Conservation (phyloP, 768 basidiomycete species). For the Boletus sensibilis region DNA sequence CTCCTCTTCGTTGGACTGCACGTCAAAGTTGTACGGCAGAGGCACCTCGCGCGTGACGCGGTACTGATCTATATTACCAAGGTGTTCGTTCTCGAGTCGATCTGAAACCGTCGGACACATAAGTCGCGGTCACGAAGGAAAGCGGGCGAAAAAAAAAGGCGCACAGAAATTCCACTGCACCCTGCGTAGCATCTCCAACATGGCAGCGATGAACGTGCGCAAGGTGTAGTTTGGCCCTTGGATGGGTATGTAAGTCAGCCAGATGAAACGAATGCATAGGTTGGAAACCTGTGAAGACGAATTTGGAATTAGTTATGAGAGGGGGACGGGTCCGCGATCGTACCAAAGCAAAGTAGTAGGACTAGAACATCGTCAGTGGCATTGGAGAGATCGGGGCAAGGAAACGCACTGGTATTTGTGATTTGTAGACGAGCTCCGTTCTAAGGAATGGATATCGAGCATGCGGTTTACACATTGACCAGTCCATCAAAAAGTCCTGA, state of each 20-base stretch:
- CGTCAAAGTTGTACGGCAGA: slow-evolving; percentile 67
- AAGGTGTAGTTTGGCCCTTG: slow-evolving; percentile 48
- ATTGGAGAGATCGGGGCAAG: not conserved
- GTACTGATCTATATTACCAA: slow-evolving; percentile 95
- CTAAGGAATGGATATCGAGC: slow-evolving; percentile 62
- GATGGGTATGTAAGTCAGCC: slow-evolving; percentile 75
- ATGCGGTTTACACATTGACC: slow-evolving; percentile 72
- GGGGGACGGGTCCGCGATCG: slow-evolving; percentile 8
- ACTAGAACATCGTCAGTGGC: slow-evolving; percentile 32
- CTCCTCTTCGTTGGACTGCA: slow-evolving; percentile 46
- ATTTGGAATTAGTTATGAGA: not conserved
- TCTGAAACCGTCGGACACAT: slow-evolving; percentile 36
- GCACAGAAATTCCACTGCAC: slow-evolving; percentile 92
- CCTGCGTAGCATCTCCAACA: slow-evolving; percentile 75
- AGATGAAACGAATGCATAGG: slow-evolving; percentile 72
- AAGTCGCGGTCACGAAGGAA: not conserved
- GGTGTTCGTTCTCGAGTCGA: slow-evolving; percentile 86
- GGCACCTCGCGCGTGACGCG: slow-evolving; percentile 85
- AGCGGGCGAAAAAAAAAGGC: slow-evolving; percentile 23
- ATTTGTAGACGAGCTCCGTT: slow-evolving; percentile 69
- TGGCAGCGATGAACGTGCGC: slow-evolving; percentile 64
- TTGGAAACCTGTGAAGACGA: slow-evolving; percentile 59
- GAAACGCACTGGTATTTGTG: slow-evolving; percentile 51
- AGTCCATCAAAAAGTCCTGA: slow-evolving; percentile 91
- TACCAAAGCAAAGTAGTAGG: slow-evolving; percentile 82